A percentile compares a stretch with the other conserved stretches of the same genome.
Evolutionary conservation across 495 filamentous ascomycete species (phyloP).

Genomic region (Xylaria acuta): DNA sequence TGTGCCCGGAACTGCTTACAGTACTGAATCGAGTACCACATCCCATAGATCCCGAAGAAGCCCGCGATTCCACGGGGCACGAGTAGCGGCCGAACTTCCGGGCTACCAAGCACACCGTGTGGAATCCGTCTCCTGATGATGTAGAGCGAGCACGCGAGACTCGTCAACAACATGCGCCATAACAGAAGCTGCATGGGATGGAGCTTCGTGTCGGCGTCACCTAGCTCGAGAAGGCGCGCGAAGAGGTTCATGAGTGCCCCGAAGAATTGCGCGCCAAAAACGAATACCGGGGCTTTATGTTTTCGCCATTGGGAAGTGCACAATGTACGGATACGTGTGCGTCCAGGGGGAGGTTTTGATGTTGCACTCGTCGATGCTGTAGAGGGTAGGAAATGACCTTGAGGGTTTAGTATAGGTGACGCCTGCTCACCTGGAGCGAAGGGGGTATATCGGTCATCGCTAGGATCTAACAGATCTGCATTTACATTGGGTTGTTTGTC

Average conservation of each 20-base stretch:
- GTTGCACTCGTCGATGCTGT: background rate
- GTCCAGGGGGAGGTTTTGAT: slow-evolving; percentile 13
- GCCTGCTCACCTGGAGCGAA: background rate
- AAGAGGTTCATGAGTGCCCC: slow-evolving; percentile 88
- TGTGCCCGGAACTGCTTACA: slow-evolving; percentile 28
- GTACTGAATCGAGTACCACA: slow-evolving; percentile 76
- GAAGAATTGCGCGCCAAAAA: slow-evolving; percentile 81
- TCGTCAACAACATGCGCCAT: slow-evolving; percentile 80
- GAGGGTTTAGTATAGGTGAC: background rate
- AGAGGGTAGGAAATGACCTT: background rate
- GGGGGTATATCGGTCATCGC: background rate
- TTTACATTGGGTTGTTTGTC: background rate
- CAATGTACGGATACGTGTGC: slow-evolving; percentile 20
- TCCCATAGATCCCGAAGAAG: slow-evolving; percentile 78
- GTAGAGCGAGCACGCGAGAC: slow-evolving; percentile 69
- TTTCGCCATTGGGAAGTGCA: slow-evolving; percentile 43
- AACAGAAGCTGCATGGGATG: slow-evolving; percentile 93
- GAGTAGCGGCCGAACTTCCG: slow-evolving; percentile 69
- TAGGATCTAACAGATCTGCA: background rate
- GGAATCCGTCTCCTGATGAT: slow-evolving; percentile 75
- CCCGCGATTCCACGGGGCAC: slow-evolving; percentile 73
- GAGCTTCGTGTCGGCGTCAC: slow-evolving; percentile 60
- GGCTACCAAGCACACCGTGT: slow-evolving; percentile 72
- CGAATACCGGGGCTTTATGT: slow-evolving; percentile 77
- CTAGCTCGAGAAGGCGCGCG: slow-evolving; percentile 78